Base-by-base conservation (phyloP, 305 asterid genomes). In the Solanum hybrid region DNA sequence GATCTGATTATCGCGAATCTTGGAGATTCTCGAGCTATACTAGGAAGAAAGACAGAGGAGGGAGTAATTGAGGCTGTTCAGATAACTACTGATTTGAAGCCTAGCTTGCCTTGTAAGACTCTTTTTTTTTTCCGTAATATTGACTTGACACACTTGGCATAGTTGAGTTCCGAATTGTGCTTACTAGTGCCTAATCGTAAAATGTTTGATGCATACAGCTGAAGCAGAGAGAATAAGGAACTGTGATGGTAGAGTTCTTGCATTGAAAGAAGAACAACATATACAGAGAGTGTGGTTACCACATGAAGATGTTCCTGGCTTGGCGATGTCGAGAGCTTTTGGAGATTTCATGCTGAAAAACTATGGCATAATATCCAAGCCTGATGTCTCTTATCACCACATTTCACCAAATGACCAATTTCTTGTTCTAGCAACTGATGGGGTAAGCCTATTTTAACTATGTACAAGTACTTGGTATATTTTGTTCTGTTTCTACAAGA, bases 301-400 rank as follows among this genome's bases (percentile, higher is more conserved):
- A 1, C 10, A 94, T 12, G 94, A 94, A 2, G 95, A 97, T 78
- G 93, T 96, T 37, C 99, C 99, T 1, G 99, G 99, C 57, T 94
- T 97, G 7, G 99, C 99, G 65, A 97, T 96, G 98, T 97, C 99
- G 13, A 91, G 98, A 31, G 97, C 98, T 68, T 95, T 97, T 7
- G 99, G 99, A 3, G 99, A 97, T 90, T 96, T 97, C 6, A 80
- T 94, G 85, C 95, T 97, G 0, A 97, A 97, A 90, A 87, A 89
- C 68, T 94, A 96, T 72, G 99, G 99, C 24, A 37, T 97, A 20
- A 96, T 95, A 38, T 92, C 97, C 86, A 85, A 83, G 41, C 99
- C 99, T 5, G 97, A 95, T 10, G 94, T 95, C 38, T 91, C 94
- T 34, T 91, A 92, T 91, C 97, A 93, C 89, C 94, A 89, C 26